Evolutionary conservation across 23 red algal genomes (phyloP).

Genomic region (Gracilariopsis chorda): DNA sequence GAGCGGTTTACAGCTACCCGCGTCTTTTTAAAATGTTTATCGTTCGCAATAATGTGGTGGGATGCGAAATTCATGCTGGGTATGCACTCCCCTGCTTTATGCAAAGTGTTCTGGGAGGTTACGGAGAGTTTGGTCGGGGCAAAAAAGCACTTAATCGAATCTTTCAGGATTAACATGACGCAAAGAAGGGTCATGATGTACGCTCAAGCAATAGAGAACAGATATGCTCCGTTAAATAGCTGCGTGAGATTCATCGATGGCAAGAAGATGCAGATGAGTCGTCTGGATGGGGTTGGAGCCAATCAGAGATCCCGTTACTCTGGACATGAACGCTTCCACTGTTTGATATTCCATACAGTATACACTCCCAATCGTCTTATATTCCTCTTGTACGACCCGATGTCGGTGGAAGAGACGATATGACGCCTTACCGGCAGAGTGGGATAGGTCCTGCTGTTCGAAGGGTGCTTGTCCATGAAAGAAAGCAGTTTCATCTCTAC

Average conservation of each 20-base stretch:
- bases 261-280: neutral
- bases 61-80: neutral
- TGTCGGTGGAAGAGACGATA: slow-evolving; percentile 13
- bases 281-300: neutral
- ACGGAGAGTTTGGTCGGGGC: neutral
- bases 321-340: slow-evolving; percentile 27
- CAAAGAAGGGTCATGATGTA: neutral
- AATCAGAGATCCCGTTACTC: slow-evolving; percentile 10
- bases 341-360: neutral
- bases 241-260: slow-evolving; percentile 41
- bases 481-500: too few relatives aligned
- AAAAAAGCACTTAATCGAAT: neutral
- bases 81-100: neutral
- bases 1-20: neutral
- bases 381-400: slow-evolving; percentile 7
- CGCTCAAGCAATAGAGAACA: neutral
- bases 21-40: neutral
- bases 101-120: neutral
- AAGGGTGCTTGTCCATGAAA: too few relatives aligned
- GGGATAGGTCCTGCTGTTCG: too few relatives aligned
- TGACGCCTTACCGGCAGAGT: neutral
- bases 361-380: slow-evolving; percentile 25
- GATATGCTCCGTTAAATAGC: neutral
- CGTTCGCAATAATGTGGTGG: neutral
- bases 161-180: neutral